Percentiles rank a stretch among this genome's conserved stretches.
Conservation (phyloP, 768 basidiomycete species). For the Gloeopeniophorella convolvens region DNA sequence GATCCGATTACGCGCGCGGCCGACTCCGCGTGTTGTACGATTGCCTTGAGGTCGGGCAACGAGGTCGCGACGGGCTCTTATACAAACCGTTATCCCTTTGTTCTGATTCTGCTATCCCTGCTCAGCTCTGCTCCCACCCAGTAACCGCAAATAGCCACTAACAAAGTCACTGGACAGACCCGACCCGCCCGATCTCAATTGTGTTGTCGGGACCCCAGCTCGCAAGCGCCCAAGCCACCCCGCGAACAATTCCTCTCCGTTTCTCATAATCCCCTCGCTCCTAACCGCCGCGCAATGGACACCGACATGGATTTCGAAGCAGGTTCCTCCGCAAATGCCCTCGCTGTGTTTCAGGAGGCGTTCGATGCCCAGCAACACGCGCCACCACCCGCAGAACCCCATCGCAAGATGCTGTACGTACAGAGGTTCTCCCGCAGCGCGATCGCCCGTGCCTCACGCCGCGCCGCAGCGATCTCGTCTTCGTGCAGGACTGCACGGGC, state of each 20-base stretch:
- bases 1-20: constrained; percentile 14
- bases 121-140: too few relatives aligned
- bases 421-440: constrained; percentile 5
- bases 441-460: background rate
- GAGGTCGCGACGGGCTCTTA: constrained; percentile 16
- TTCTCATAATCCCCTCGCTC: too few relatives aligned
- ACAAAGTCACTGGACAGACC: too few relatives aligned
- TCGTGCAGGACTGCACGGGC: constrained; percentile 93
- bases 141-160: too few relatives aligned
- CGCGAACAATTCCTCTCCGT: background rate
- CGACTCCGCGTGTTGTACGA: constrained; percentile 9
- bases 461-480: constrained; percentile 73
- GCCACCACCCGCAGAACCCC: constrained; percentile 32
- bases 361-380: constrained; percentile 29
- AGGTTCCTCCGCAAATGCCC: constrained; percentile 25
- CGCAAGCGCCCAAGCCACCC: too few relatives aligned
- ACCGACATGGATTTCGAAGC: constrained; percentile 69
- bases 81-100: too few relatives aligned
- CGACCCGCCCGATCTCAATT: too few relatives aligned
- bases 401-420: constrained; percentile 71
- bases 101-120: too few relatives aligned
- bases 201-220: too few relatives aligned
- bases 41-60: constrained; percentile 17
- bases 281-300: too few relatives aligned
- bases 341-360: constrained; percentile 30